Conservation (phyloP, 2,329 filamentous ascomycete species). For the Intubia oerlemansii region DNA sequence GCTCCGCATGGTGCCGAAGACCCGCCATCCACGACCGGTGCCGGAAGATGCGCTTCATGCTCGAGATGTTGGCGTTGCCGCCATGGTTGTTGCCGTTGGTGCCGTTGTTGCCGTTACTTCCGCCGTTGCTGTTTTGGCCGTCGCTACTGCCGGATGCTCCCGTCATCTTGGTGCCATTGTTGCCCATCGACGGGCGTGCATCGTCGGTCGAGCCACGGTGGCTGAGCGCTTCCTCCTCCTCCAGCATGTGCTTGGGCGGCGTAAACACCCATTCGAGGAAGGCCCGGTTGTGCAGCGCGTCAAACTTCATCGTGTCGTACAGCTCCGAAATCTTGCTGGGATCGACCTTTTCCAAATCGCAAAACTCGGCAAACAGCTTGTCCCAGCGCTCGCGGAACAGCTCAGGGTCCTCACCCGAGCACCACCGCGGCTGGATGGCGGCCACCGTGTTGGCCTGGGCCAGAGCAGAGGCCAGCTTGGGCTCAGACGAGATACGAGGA, state of each 20-base stretch:
- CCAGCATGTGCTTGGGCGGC: conserved; percentile 56
- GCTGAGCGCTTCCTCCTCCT: conserved; percentile 30
- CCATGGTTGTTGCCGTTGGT: conserved; percentile 4
- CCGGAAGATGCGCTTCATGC: conserved; percentile 29
- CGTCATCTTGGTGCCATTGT: no score
- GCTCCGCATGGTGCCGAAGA: conserved; percentile 24
- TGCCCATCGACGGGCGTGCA: no score
- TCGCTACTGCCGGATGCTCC: no score
- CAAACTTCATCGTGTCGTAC: conserved; percentile 99
- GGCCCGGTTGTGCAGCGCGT: conserved; percentile 86
- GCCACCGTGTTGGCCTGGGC: conserved; percentile 39
- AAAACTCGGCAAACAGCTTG: conserved; percentile 92
- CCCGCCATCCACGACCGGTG: conserved; percentile 37
- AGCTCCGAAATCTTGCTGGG: conserved; percentile 97
- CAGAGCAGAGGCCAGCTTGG: conserved; percentile 15
- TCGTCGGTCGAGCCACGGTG: conserved; percentile 1
- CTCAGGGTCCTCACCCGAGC: conserved; percentile 83
- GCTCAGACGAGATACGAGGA: background rate
- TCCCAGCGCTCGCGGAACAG: conserved; percentile 96
- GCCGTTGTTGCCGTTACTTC: background rate
- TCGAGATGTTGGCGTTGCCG: conserved; percentile 1
- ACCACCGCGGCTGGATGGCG: conserved; percentile 79
- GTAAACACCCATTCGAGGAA: conserved; percentile 98
- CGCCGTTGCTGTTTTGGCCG: no score
- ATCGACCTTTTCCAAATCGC: conserved; percentile 91